A percentile compares a stretch with the other conserved stretches of the same genome.
Evolutionary conservation across 257 asterid species (phyloP).

Genomic region (Lavandula angustifolia): DNA sequence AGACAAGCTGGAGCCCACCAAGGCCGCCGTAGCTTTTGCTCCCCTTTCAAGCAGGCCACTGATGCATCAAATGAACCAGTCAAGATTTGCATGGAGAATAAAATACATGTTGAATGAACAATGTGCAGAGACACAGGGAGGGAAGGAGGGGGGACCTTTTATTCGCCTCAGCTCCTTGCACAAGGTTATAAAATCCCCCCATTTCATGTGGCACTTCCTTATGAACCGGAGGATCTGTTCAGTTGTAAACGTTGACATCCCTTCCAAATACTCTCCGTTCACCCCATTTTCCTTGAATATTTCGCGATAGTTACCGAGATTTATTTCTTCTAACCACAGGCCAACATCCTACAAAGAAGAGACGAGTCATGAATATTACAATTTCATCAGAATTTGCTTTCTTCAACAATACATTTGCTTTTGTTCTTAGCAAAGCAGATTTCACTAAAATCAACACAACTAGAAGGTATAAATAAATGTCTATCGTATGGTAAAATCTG

Average conservation of each 20-base stretch:
- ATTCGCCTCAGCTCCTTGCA: constrained; percentile 99
- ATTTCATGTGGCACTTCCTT: constrained; percentile 99
- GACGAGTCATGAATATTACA: constrained; percentile 24
- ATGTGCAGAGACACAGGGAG: neutral
- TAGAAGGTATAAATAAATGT: neutral
- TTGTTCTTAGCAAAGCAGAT: constrained; percentile 7
- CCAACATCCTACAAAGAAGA: constrained; percentile 81
- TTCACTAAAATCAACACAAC: constrained; percentile 8
- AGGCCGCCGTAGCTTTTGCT: constrained; percentile 84
- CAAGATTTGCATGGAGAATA: constrained; percentile 15
- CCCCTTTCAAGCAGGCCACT: constrained; percentile 99
- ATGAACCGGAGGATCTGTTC: constrained; percentile 98
- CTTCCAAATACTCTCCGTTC: constrained; percentile 97
- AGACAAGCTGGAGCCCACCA: constrained; percentile 96
- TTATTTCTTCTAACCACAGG: constrained; percentile 95
- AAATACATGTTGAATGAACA: no score
- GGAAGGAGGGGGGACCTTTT: constrained; percentile 59
- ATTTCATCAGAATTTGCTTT: constrained; percentile 20
- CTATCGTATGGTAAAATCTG: constrained; percentile 10
- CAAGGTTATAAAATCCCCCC: constrained; percentile 98
- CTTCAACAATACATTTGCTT: constrained; percentile 19
- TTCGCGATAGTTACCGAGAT: constrained; percentile 86
- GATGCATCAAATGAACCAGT: constrained; percentile 20
- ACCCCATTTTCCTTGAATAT: constrained; percentile 90
- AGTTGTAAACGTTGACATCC: constrained; percentile 97